Base-by-base conservation (phyloP, 164 flowering plant species). In the Vitis rupestris region DNA sequence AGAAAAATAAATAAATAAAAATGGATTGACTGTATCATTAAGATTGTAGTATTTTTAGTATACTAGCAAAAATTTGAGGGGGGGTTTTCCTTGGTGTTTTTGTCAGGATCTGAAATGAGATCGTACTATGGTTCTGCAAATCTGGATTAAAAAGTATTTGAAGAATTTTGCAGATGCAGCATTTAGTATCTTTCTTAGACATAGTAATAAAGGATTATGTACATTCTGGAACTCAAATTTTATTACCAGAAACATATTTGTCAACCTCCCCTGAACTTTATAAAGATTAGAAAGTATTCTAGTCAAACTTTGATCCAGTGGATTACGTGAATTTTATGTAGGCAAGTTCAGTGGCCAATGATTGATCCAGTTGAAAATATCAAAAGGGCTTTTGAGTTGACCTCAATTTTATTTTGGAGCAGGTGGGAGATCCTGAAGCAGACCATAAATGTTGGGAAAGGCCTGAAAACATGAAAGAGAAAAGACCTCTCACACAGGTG, bases 361-460 rank as follows among this genome's bases (percentile, higher is more conserved):
- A 61, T 8, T 65, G 68, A 65, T 50, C 10, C 49, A 52, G 17
- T 16, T 55, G 27, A 3, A 3, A 29, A n/a, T 23, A 13, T 16
- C 16, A n/a, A 23, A 11, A 51, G 27, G 27, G 27, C 27, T 13
- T 12, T 4, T 37, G 1, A 13, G 19, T 52, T 37, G 44, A 37
- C 44, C 23, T 3, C 8, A 2, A 23, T 65, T 19, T 70, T 23
- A 60, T 54, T 47, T 67, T 51, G 51, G 7, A 14, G 19, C 85
- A 95, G 98, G 99, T 95, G 48, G 99, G 98, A 17, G 87, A 87
- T 62, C 84, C 98, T 15, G 76, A 70, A 6, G 58, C 37, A 59
- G 99, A 95, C 73, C 99, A 95, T 64, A 78, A 76, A 47, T 95
- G 99, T 79, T 95, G 99, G 99, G 84, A 91, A 8, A 88, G 96